These are phyloP conservation scores for Eucalyptus sp. DNA, from an alignment of 345 rosid genomes.

Conservation along the genomic window DNA sequence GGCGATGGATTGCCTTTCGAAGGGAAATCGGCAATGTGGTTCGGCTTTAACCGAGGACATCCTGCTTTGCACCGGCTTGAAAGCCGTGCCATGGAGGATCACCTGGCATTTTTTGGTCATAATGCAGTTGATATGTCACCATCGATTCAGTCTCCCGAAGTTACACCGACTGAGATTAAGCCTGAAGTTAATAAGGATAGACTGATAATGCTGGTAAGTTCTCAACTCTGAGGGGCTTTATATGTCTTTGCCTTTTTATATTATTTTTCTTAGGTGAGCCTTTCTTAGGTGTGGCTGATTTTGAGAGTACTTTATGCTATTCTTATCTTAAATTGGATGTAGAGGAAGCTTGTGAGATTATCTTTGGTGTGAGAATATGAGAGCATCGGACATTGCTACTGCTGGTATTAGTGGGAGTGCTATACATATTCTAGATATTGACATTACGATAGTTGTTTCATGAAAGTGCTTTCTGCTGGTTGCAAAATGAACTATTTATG, in stretches of 20 bases:
- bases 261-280: background rate
- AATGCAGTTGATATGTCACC: background rate
- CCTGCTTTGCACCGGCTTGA: background rate
- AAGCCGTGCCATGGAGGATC: background rate
- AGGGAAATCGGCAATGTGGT: conserved; percentile 5
- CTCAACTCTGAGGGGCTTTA: background rate
- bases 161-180: background rate
- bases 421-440: background rate
- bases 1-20: conserved; percentile 1
- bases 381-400: background rate
- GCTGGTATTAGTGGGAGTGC: background rate
- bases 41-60: background rate
- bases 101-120: background rate
- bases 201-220: conserved; percentile 30
- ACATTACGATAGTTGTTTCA: background rate
- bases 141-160: background rate
- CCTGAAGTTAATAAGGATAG: conserved; percentile 12
- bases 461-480: background rate
- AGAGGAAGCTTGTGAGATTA: background rate
- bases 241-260: background rate
- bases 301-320: background rate
- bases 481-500: background rate
- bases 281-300: background rate
- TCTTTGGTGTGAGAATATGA: background rate
- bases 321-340: background rate